A percentile compares a stretch with the other conserved stretches of the same genome.
phyloP scores from a whole-genome alignment of 2,329 filamentous ascomycete species.

The Colletotrichum tanaceti region DNA sequence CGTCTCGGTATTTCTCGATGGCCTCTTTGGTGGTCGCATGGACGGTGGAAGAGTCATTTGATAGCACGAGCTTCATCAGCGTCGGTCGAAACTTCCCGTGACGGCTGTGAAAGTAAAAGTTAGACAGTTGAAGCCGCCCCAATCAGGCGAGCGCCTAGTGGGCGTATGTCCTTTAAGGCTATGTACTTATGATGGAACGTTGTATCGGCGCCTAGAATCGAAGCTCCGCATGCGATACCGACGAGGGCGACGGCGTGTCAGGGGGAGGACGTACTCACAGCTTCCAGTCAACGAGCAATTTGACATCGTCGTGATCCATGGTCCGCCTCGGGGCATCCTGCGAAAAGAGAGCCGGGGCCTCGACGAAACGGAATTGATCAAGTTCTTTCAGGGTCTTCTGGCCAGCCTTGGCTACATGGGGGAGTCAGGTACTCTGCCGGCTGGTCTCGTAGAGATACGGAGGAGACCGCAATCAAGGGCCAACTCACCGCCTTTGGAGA shows the following conservation, averaged over 20 bases:
- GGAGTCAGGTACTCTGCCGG: slow-evolving; percentile 19
- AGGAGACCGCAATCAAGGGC: slow-evolving; percentile 19
- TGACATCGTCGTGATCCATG: slow-evolving; percentile 69
- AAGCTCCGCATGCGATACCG: neutral
- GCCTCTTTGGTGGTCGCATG: slow-evolving; percentile 63
- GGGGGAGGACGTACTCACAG: slow-evolving; percentile 61
- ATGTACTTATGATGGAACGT: neutral
- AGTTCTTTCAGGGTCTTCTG: slow-evolving; percentile 66
- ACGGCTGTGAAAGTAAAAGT: slow-evolving; percentile 52
- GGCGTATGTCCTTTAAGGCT: neutral
- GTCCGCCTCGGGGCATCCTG: slow-evolving; percentile 47
- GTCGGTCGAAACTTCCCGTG: slow-evolving; percentile 73
- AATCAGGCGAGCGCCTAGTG: neutral
- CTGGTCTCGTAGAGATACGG: slow-evolving; percentile 32
- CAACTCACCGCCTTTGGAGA: slow-evolving; percentile 57
- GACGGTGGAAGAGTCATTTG: slow-evolving; percentile 66
- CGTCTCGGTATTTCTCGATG: slow-evolving; percentile 57
- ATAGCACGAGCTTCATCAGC: slow-evolving; percentile 69
- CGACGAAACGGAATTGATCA: slow-evolving; percentile 69
- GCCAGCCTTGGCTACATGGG: slow-evolving; percentile 57
- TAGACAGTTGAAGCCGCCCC: neutral
- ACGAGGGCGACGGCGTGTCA: slow-evolving; percentile 1
- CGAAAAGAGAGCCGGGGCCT: slow-evolving; percentile 61
- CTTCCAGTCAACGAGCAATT: slow-evolving; percentile 76
- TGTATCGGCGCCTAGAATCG: neutral